These are phyloP conservation scores for Backusella tuberculispora DNA, from an alignment of 192 early-diverging fungal genomes.

Conservation along the genomic window DNA sequence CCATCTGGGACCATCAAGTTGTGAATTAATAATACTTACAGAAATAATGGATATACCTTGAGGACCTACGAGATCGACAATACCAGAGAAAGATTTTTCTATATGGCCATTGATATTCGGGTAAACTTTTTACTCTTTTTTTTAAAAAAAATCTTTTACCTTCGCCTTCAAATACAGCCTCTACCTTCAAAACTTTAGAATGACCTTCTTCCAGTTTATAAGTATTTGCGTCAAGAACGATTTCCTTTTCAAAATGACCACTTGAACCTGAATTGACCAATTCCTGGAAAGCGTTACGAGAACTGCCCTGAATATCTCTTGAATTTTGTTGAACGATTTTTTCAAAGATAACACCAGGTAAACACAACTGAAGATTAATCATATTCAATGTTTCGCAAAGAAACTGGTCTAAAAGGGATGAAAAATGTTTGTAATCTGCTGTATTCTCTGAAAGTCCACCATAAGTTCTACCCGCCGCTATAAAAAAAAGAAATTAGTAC, in stretches of 20 bases:
- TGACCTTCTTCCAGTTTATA: background rate
- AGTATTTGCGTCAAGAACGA: background rate
- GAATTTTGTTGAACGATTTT: background rate
- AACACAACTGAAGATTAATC: conserved; percentile 15
- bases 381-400: conserved; percentile 29
- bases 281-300: background rate
- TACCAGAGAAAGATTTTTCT: background rate
- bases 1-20: background rate
- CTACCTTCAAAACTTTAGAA: background rate
- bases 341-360: conserved; percentile 13
- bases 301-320: background rate
- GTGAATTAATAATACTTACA: background rate
- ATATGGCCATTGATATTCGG: too few species aligned
- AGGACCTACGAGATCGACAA: background rate
- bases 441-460: conserved; percentile 24
- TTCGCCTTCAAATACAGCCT: background rate
- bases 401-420: conserved; percentile 27
- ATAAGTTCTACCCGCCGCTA: conserved; percentile 33
- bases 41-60: background rate
- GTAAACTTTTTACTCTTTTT: too few species aligned
- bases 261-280: background rate
- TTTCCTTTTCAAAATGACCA: conserved; percentile 5
- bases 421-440: conserved; percentile 33
- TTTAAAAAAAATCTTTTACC: background rate
- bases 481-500: background rate